Base-by-base conservation (phyloP, 2,329 filamentous ascomycete genomes). In the Juglanconis sp. region DNA sequence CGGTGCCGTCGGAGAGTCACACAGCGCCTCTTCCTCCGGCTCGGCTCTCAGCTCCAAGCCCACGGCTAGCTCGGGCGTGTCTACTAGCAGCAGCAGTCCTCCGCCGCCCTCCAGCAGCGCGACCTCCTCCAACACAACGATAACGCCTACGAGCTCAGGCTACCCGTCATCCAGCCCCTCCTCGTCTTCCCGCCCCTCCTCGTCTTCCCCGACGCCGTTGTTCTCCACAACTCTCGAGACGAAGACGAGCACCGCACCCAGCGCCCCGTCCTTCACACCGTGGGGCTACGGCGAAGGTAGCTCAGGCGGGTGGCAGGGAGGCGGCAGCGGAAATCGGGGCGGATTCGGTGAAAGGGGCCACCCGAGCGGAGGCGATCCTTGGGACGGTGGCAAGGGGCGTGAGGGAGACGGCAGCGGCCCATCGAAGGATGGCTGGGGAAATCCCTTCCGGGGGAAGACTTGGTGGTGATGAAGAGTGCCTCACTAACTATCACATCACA, bases 151-250 rank as follows among this genome's bases (percentile, higher is more conserved):
- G 24, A 24, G 24, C 24, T 24, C 24, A 24, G 24, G 24, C 24
- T 24, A 24, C 24, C 24, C 24, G 24, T 47, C 44, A 13, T 47
- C 17, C 36, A 53, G 36, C 52, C 42, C 42, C 5, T 42, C 53
- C 15, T 24, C 58, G 13, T 49, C 58, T 42, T 13, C 6, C 36
- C 24, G 36, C 52, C 42, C 42, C 5, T 42, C 53, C 15, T 24
- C 58, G 13, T 49, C 58, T 42, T 13, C 6, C 36, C 24, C 24
- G 24, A 17, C 34, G 24, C 48, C 58, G 11, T 54, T 54, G 11
- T 46, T 55, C 32, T 57, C 58, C n/a, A 61, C 61, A 3, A 48
- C 54, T 24, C 17, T 62, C 4, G 50, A 51, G 38, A 62, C 60
- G 17, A 55, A 15, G 17, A 57, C 61, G 30, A 50, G 36, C 32